Evolutionary conservation across 495 filamentous ascomycete genomes (phyloP).

Genomic region (Diplogelasinospora grovesii): DNA sequence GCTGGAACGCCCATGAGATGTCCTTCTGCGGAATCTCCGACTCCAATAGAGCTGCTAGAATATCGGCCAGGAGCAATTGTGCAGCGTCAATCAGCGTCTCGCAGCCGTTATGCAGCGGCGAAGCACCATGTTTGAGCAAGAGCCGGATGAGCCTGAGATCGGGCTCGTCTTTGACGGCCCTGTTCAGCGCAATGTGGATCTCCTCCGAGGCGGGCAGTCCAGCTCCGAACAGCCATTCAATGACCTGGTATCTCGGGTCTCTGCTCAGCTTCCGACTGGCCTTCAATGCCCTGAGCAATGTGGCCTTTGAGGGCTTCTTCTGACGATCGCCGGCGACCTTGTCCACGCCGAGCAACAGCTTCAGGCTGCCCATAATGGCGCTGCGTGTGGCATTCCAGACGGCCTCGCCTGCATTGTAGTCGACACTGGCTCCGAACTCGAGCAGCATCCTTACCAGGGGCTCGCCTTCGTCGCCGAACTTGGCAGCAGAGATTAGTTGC

Average conservation of each 20-base stretch:
- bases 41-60: slow-evolving; percentile 33
- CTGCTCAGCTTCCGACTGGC: slow-evolving; percentile 35
- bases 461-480: slow-evolving; percentile 38
- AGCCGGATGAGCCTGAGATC: slow-evolving; percentile 36
- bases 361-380: slow-evolving; percentile 35
- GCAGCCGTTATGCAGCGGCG: slow-evolving; percentile 35
- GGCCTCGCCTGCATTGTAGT: slow-evolving; percentile 40
- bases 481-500: slow-evolving; percentile 37
- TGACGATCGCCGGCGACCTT: slow-evolving; percentile 19
- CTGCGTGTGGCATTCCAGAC: slow-evolving; percentile 40
- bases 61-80: slow-evolving; percentile 21
- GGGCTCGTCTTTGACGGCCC: slow-evolving; percentile 38
- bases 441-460: slow-evolving; percentile 36
- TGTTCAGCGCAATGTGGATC: slow-evolving; percentile 33
- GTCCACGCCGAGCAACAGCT: slow-evolving; percentile 37
- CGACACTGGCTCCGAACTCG: slow-evolving; percentile 33
- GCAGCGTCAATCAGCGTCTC: slow-evolving; percentile 39
- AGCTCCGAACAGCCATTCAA: slow-evolving; percentile 38
- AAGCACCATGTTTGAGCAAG: slow-evolving; percentile 35
- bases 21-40: slow-evolving; percentile 28
- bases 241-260: slow-evolving; percentile 35
- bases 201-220: slow-evolving; percentile 34
- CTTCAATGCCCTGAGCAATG: slow-evolving; percentile 36
- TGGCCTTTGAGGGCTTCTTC: slow-evolving; percentile 31
- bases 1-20: slow-evolving; percentile 30